Base-by-base conservation (phyloP, 2,329 filamentous ascomycete species). In the Nemania sp. region DNA sequence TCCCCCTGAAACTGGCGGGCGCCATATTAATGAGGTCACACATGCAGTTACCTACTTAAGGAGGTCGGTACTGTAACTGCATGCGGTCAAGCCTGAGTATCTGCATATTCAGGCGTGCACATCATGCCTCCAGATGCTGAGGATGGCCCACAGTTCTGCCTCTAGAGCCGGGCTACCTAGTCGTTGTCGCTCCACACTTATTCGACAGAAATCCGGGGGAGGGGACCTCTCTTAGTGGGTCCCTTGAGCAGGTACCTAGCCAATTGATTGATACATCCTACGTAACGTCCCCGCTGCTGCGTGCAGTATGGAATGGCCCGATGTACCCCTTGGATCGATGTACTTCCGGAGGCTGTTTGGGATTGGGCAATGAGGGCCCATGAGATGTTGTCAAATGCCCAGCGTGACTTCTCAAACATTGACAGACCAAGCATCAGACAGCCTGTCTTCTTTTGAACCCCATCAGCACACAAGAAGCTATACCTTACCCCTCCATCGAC, bases 181-280 rank as follows among this genome's bases (percentile, higher is more conserved):
- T 65, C 62, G 30, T 33, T 48, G 43, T 54, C 50, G 24, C 40
- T 53, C 62, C 62, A 53, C 42, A 42, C 22, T 49, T 30, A 33
- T 26, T 22, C 36, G 52, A 48, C 36, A 23, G 42, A 62, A 67
- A 67, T 67, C 65, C 64, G 65, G 65, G 65, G 65, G 61, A 62
- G 63, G 63, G 60, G 60, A 40, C 56, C 22, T 42, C 24, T 17
- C n/a, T 23, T n/a, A 41, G 34, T 40, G 53, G 53, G 42, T 14
- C 49, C 30, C 24, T 14, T 31, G 11, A 5, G 46, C 22, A 31
- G 26, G 31, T n/a, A 11, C 4, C 4, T 48, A 54, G 45, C 60
- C 60, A 61, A 62, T 61, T 26, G 33, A 30, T 50, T 40, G 52
- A 56, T 53, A 41, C 45, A 23, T 40, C 36, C 51, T 58, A 52